Evolutionary conservation across 1,284 basidiomycete species (phyloP).

Genomic region (Cystobasidiaceae sp.): DNA sequence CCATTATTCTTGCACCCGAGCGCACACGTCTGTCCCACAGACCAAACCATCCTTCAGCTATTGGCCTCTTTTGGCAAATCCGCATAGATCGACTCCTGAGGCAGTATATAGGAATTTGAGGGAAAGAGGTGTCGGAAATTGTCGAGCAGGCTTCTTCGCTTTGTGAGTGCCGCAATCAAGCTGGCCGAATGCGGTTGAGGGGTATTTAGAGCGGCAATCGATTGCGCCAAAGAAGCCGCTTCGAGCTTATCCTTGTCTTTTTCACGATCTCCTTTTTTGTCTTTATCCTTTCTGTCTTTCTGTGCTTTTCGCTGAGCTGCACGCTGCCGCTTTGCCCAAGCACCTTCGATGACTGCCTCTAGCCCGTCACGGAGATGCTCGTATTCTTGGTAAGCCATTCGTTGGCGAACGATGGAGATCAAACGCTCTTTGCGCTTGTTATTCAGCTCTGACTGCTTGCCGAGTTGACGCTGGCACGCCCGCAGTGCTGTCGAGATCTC

Average conservation of each 20-base stretch:
- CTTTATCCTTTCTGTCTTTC: slow-evolving; percentile 53
- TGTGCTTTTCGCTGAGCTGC: slow-evolving; percentile 41
- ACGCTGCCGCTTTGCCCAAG: slow-evolving; percentile 50
- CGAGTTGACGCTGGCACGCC: slow-evolving; percentile 76
- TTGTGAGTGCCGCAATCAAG: slow-evolving; percentile 17
- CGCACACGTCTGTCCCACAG: no score
- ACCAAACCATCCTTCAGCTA: not conserved
- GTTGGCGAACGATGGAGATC: slow-evolving; percentile 69
- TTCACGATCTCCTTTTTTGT: slow-evolving; percentile 42
- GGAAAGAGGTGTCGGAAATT: slow-evolving; percentile 22
- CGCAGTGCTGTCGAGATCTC: slow-evolving; percentile 85
- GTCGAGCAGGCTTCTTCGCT: slow-evolving; percentile 23
- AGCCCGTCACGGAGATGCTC: slow-evolving; percentile 69
- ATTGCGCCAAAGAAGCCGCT: slow-evolving; percentile 23
- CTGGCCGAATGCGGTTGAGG: slow-evolving; percentile 15
- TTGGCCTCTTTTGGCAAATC: not conserved
- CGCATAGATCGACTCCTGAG: slow-evolving; percentile 10
- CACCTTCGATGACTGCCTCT: slow-evolving; percentile 66
- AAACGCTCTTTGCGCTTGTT: slow-evolving; percentile 73
- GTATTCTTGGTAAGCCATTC: slow-evolving; percentile 85
- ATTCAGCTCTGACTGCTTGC: slow-evolving; percentile 70
- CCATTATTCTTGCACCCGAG: no score
- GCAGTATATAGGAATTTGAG: not conserved
- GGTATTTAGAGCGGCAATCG: slow-evolving; percentile 27
- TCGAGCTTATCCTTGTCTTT: slow-evolving; percentile 31